Conservation (phyloP, 768 basidiomycete species). For the Chalciporus chontae region DNA sequence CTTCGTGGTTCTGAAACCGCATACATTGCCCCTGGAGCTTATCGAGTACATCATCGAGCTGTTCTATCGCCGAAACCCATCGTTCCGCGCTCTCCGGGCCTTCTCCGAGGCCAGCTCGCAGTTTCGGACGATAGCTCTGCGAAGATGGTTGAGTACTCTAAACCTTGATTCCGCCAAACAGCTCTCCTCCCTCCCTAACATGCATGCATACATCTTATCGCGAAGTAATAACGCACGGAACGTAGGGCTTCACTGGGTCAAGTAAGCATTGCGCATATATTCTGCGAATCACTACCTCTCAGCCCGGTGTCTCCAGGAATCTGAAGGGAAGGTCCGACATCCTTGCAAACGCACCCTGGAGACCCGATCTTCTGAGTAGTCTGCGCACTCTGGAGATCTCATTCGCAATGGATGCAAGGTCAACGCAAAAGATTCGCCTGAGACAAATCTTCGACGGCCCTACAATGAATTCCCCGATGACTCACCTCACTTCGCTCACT, state of each 20-base stretch:
- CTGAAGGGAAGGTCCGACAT: conserved; percentile 16
- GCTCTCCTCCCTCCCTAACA: conserved; percentile 28
- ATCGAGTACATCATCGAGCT: conserved; percentile 29
- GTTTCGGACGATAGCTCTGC: conserved; percentile 43
- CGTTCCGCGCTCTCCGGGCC: conserved; percentile 35
- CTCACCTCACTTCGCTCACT: conserved; percentile 43
- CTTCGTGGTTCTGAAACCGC: not conserved
- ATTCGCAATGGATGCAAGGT: conserved; percentile 40
- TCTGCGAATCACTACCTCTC: not conserved
- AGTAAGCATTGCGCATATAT: conserved; percentile 36
- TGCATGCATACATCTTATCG: conserved; percentile 29
- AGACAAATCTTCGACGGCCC: conserved; percentile 32
- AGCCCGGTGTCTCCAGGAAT: conserved; percentile 13
- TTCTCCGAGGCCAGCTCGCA: conserved; percentile 40
- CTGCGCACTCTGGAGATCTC: conserved; percentile 41
- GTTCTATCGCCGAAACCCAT: conserved; percentile 14
- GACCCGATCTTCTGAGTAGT: conserved; percentile 28
- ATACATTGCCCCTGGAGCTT: conserved; percentile 30
- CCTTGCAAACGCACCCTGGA: conserved; percentile 24
- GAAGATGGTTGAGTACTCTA: conserved; percentile 29
- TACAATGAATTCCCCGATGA: conserved; percentile 25
- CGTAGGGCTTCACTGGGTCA: conserved; percentile 43
- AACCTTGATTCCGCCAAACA: conserved; percentile 19
- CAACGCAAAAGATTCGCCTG: conserved; percentile 41
- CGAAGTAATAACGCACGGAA: conserved; percentile 12